A percentile compares a stretch with the other conserved stretches of the same genome.
Conservation (phyloP, 495 filamentous ascomycete genomes). For the Penicillium paxilli region DNA sequence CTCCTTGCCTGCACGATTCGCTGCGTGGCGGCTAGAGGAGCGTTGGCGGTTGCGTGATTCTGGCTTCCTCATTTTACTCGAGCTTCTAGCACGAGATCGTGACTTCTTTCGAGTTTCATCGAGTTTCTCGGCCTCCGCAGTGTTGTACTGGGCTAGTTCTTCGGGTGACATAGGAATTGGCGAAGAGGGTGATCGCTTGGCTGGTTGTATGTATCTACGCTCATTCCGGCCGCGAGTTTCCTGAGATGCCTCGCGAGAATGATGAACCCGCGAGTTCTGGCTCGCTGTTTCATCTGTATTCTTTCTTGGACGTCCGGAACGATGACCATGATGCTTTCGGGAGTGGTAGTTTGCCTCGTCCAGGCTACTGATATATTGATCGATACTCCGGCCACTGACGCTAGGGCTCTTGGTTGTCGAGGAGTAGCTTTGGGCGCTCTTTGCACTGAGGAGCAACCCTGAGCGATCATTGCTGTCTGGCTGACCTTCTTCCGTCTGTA, state of each 20-base stretch:
- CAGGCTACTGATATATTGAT: slow-evolving; percentile 85
- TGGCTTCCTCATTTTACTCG: slow-evolving; percentile 37
- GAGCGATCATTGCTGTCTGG: slow-evolving; percentile 19
- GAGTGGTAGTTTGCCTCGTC: slow-evolving; percentile 71
- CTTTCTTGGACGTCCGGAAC: slow-evolving; percentile 58
- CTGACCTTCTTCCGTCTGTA: slow-evolving; percentile 49
- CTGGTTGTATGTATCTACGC: slow-evolving; percentile 71
- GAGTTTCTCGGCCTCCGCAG: slow-evolving; percentile 42
- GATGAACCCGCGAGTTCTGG: slow-evolving; percentile 45
- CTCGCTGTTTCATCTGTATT: slow-evolving; percentile 51
- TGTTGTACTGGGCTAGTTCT: slow-evolving; percentile 63
- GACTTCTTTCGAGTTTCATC: slow-evolving; percentile 41
- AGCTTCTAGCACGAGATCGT: slow-evolving; percentile 38
- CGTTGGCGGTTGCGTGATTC: slow-evolving; percentile 39
- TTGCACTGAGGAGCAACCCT: slow-evolving; percentile 37
- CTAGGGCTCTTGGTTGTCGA: slow-evolving; percentile 52
- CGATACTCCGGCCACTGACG: slow-evolving; percentile 64
- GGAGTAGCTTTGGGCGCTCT: slow-evolving; percentile 49
- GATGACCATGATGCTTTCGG: slow-evolving; percentile 51
- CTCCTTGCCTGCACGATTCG: slow-evolving; percentile 50
- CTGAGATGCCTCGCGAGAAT: slow-evolving; percentile 60
- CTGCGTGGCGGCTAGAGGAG: slow-evolving; percentile 41
- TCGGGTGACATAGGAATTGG: slow-evolving; percentile 92
- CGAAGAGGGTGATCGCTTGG: slow-evolving; percentile 85
- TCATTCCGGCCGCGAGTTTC: slow-evolving; percentile 67